Evolutionary conservation across 169 alveolate species (phyloP).

Genomic region (Cryptosporidium andersoni): DNA sequence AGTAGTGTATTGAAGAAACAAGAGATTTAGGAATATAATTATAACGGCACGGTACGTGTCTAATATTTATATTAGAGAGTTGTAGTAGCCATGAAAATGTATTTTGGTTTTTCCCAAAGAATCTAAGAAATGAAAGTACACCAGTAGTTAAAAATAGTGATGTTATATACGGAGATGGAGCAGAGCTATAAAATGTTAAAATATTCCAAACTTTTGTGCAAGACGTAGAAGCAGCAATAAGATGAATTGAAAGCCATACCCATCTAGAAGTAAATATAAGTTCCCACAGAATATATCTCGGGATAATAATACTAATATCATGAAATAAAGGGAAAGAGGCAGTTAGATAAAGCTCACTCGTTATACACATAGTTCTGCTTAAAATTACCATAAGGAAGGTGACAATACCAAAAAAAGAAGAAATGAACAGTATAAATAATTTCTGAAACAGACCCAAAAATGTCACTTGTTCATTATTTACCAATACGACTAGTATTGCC

Average conservation of each 20-base stretch:
- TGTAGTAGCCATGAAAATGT: slow-evolving; percentile 19
- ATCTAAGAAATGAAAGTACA: slow-evolving; percentile 43
- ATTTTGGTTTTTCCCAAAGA: slow-evolving; percentile 61
- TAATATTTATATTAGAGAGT: not conserved
- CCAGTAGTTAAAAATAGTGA: slow-evolving; percentile 43
- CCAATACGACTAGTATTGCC: not conserved
- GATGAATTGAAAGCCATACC: slow-evolving; percentile 54
- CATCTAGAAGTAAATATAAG: slow-evolving; percentile 62
- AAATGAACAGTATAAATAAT: not conserved
- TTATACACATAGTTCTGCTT: slow-evolving; percentile 44
- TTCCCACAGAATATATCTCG: slow-evolving; percentile 68
- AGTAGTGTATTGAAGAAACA: slow-evolving; percentile 1
- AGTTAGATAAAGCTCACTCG: slow-evolving; percentile 42
- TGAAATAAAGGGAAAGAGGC: slow-evolving; percentile 48
- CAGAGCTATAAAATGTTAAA: slow-evolving; percentile 22
- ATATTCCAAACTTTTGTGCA: slow-evolving; percentile 18
- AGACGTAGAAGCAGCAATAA: slow-evolving; percentile 42
- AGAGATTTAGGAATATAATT: too few species aligned
- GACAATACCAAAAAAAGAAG: not conserved
- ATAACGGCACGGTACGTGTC: too few species aligned
- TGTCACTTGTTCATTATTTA: too few species aligned
- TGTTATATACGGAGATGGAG: slow-evolving; percentile 4
- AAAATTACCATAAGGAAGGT: slow-evolving; percentile 16
- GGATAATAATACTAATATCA: slow-evolving; percentile 30
- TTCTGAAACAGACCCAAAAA: not conserved